These are phyloP conservation scores for Neonectria ditissima DNA, from an alignment of 2,329 filamentous ascomycete genomes.

Conservation along the genomic window DNA sequence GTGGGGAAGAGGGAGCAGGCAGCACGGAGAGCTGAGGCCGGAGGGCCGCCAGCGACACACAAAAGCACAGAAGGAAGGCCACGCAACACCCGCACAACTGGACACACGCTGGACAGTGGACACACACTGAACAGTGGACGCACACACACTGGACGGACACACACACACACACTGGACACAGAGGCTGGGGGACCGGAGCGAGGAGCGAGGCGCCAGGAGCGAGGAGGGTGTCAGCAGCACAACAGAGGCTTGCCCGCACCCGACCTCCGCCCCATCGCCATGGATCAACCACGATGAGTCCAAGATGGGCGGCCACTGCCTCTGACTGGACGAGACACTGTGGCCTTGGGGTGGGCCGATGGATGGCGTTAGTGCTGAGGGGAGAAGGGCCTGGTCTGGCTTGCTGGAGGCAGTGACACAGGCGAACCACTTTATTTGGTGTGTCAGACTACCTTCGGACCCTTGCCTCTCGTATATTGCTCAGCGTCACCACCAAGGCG, in stretches of 20 bases:
- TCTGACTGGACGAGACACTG: slow-evolving; percentile 38
- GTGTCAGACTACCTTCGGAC: slow-evolving; percentile 59
- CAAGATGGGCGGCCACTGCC: not conserved
- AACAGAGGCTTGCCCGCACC: slow-evolving; percentile 22
- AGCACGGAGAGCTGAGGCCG: slow-evolving; percentile 27
- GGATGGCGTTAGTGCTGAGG: slow-evolving; percentile 49
- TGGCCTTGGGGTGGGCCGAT: slow-evolving; percentile 45
- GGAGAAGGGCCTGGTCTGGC: slow-evolving; percentile 12
- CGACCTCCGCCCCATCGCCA: slow-evolving; percentile 30
- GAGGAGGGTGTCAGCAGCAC: slow-evolving; percentile 44
- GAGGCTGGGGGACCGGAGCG: slow-evolving; percentile 10
- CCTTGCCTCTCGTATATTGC: slow-evolving; percentile 63
- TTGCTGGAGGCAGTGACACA: slow-evolving; percentile 38
- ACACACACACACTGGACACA: slow-evolving; percentile 5
- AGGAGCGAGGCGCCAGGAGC: slow-evolving; percentile 9
- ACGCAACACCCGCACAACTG: slow-evolving; percentile 36
- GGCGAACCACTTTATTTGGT: slow-evolving; percentile 57
- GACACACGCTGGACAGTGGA: not conserved
- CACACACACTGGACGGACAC: not conserved
- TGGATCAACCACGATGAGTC: slow-evolving; percentile 24
- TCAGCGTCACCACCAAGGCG: slow-evolving; percentile 56
- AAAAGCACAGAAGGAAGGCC: slow-evolving; percentile 32
- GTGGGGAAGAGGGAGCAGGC: slow-evolving; percentile 36
- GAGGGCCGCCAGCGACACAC: slow-evolving; percentile 18
- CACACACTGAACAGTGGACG: not conserved